Evolutionary conservation across 495 filamentous ascomycete species (phyloP).

Genomic region (Hamigera avellanea): DNA sequence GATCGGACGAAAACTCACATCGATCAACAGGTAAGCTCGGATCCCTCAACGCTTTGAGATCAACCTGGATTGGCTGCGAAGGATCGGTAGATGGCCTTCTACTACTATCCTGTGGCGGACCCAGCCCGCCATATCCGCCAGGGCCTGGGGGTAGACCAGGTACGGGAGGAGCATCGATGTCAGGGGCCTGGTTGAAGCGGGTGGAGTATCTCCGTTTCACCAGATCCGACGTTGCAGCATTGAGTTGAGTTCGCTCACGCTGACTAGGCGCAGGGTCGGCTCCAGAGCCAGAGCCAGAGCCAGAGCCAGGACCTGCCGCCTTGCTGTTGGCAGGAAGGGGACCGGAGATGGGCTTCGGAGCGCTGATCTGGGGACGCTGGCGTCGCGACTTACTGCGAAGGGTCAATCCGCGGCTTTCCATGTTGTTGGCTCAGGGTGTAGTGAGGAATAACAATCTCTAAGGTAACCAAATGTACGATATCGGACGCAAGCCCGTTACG

Average conservation of each 20-base stretch:
- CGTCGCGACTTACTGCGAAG: conserved; percentile 79
- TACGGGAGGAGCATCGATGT: conserved; percentile 59
- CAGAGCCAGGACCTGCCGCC: conserved; percentile 11
- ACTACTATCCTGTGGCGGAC: conserved; percentile 32
- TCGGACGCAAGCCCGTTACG: no score
- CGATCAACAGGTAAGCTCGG: conserved; percentile 60
- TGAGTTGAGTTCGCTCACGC: conserved; percentile 19
- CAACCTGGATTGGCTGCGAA: conserved; percentile 39
- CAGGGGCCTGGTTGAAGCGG: conserved; percentile 68
- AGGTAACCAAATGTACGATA: not conserved
- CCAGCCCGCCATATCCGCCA: conserved; percentile 35
- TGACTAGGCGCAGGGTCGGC: not conserved
- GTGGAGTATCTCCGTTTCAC: conserved; percentile 93
- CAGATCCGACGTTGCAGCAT: conserved; percentile 67
- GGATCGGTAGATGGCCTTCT: conserved; percentile 25
- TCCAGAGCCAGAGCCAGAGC: not conserved
- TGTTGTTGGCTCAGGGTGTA: conserved; percentile 3
- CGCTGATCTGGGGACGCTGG: conserved; percentile 61
- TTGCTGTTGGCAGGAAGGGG: conserved; percentile 37
- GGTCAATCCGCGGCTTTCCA: conserved; percentile 64
- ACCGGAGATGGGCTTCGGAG: conserved; percentile 67
- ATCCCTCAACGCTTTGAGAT: conserved; percentile 66
- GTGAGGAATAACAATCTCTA: not conserved
- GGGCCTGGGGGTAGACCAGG: conserved; percentile 45
- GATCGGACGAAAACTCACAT: no score